These are phyloP conservation scores for Septoria petroselini DNA, from an alignment of 2,329 filamentous ascomycete species.

Conservation along the genomic window DNA sequence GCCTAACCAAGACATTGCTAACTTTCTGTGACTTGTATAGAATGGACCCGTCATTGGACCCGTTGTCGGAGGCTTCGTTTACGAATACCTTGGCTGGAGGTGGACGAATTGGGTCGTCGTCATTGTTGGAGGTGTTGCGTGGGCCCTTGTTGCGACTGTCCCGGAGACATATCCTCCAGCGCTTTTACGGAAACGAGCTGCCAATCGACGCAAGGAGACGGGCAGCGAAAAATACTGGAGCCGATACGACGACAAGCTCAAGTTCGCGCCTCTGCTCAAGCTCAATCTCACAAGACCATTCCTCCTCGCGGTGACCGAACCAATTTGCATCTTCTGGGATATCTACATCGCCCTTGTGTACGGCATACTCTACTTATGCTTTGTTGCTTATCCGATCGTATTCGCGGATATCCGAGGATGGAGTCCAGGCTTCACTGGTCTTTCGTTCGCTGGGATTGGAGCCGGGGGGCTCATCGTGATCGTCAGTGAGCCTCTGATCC, in stretches of 20 bases:
- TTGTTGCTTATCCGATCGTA: conserved; percentile 84
- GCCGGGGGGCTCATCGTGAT: conserved; percentile 56
- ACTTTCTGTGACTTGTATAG: no score
- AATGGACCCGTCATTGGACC: conserved; percentile 55
- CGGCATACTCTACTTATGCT: conserved; percentile 83
- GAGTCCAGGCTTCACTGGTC: conserved; percentile 67
- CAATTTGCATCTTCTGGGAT: conserved; percentile 79
- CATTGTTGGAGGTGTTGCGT: conserved; percentile 65
- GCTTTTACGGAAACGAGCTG: conserved; percentile 65
- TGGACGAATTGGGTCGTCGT: conserved; percentile 59
- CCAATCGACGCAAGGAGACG: conserved; percentile 62
- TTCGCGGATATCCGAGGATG: conserved; percentile 74
- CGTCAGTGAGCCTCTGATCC: conserved; percentile 62
- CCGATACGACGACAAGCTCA: conserved; percentile 70
- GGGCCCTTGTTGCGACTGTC: conserved; percentile 57
- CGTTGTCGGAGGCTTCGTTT: conserved; percentile 77
- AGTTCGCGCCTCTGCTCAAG: conserved; percentile 65
- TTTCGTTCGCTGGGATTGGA: conserved; percentile 73
- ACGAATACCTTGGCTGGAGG: conserved; percentile 75
- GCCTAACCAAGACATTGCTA: no score
- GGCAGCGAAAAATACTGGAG: conserved; percentile 73
- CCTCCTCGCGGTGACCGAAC: conserved; percentile 72
- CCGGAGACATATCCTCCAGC: conserved; percentile 75
- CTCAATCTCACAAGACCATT: conserved; percentile 76
- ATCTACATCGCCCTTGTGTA: conserved; percentile 74